These are phyloP conservation scores for Globisporangium nunn DNA, from an alignment of 352 stramenopile genomes.

Conservation along the genomic window DNA sequence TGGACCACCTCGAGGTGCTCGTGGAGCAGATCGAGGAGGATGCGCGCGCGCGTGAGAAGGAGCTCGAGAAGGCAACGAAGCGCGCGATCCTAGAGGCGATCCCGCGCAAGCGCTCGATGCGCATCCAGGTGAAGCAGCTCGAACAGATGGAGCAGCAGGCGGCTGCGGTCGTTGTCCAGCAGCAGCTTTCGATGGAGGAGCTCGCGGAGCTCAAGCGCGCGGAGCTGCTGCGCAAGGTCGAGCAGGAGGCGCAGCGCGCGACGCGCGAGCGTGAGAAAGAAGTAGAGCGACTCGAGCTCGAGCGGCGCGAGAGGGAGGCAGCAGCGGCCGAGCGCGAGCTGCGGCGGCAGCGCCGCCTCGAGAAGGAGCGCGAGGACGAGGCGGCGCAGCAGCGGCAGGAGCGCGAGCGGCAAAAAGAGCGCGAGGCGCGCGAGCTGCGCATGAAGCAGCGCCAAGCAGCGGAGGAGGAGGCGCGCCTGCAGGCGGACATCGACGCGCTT, in stretches of 20 bases:
- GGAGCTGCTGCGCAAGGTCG: conserved; percentile 62
- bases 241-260: conserved; percentile 56
- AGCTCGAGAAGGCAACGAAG: conserved; percentile 69
- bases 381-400: conserved; percentile 22
- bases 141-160: conserved; percentile 72
- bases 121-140: conserved; percentile 82
- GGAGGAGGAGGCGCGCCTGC: conserved; percentile 17
- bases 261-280: conserved; percentile 45
- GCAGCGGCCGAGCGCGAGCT: conserved; percentile 43
- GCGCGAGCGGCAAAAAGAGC: conserved; percentile 33
- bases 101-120: conserved; percentile 72
- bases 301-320: conserved; percentile 53
- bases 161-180: conserved; percentile 44
- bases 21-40: conserved; percentile 77
- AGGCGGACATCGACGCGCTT: conserved; percentile 6
- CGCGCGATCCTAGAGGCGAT: conserved; percentile 80
- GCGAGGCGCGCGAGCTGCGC: conserved; percentile 43
- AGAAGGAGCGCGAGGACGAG: conserved; percentile 55
- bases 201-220: conserved; percentile 61
- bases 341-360: conserved; percentile 46
- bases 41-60: conserved; percentile 28
- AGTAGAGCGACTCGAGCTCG: conserved; percentile 31
- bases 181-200: conserved; percentile 52
- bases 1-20: conserved; percentile 76
- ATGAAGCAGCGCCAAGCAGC: conserved; percentile 34